phyloP scores from a whole-genome alignment of 306 rosid species.

The Trifolium fragiferum region DNA sequence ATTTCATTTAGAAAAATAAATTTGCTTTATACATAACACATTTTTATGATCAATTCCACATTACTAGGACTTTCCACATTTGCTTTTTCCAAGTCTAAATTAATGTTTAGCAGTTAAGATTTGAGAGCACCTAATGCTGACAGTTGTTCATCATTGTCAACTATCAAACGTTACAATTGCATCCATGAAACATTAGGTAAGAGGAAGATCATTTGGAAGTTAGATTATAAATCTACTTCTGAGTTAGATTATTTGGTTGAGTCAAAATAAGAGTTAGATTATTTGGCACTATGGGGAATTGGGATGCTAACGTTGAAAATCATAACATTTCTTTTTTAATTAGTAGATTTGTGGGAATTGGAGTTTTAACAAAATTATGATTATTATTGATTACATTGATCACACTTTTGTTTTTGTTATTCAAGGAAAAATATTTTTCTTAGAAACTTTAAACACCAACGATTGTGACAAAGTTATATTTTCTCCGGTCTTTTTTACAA shows the following conservation, averaged over 20 bases:
- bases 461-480: too few relatives aligned
- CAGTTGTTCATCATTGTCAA: slow-evolving; percentile 36
- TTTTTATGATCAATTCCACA: not conserved
- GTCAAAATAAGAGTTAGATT: slow-evolving; percentile 7
- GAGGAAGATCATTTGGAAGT: not conserved
- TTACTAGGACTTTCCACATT: slow-evolving; percentile 32
- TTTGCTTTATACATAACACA: not conserved
- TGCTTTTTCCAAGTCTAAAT: not conserved
- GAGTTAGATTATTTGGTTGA: slow-evolving; percentile 18
- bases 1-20: too few relatives aligned
- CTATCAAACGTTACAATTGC: slow-evolving; percentile 28
- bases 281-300: not conserved
- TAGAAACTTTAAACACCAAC: too few relatives aligned
- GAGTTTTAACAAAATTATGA: too few relatives aligned
- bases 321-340: not conserved
- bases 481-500: too few relatives aligned
- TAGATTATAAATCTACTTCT: slow-evolving; percentile 27
- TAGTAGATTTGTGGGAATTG: too few relatives aligned
- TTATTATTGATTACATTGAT: too few relatives aligned
- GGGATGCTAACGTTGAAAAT: not conserved
- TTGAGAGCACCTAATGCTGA: slow-evolving; percentile 23
- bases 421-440: too few relatives aligned
- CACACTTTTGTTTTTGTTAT: too few relatives aligned
- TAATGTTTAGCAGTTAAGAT: slow-evolving; percentile 33
- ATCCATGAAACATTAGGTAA: slow-evolving; percentile 25